phyloP scores from a whole-genome alignment of 768 basidiomycete species.

The Peribolospora kevripleyi region DNA sequence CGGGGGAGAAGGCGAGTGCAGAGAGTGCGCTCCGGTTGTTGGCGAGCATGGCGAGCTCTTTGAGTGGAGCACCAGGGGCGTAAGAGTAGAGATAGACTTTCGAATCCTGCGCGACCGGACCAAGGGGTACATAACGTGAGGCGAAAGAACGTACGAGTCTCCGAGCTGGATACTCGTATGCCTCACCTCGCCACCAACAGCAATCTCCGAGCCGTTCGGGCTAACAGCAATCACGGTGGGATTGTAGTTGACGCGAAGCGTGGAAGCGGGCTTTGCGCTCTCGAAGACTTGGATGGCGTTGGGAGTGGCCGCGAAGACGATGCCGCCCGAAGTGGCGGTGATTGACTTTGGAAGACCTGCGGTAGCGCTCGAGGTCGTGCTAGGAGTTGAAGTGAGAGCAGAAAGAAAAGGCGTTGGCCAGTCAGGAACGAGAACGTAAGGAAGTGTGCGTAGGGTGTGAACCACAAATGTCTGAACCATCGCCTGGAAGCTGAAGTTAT shows the following conservation, averaged over 20 bases:
- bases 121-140: slow-evolving; percentile 10
- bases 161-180: neutral
- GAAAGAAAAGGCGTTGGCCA: neutral
- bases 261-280: slow-evolving; percentile 41
- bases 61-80: slow-evolving; percentile 32
- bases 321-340: slow-evolving; percentile 34
- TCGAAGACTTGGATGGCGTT: slow-evolving; percentile 40
- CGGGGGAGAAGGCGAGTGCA: slow-evolving; percentile 52
- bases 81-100: slow-evolving; percentile 53
- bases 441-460: too few relatives aligned
- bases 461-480: too few relatives aligned
- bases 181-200: slow-evolving; percentile 50
- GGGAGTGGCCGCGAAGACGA: slow-evolving; percentile 40
- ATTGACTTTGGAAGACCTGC: slow-evolving; percentile 40
- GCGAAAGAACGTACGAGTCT: neutral
- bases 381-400: neutral
- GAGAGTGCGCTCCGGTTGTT: slow-evolving; percentile 47
- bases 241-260: slow-evolving; percentile 29
- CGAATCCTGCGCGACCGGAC: slow-evolving; percentile 30
- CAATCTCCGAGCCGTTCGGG: slow-evolving; percentile 24
- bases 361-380: neutral
- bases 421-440: neutral
- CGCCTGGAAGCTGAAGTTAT: neutral
- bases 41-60: slow-evolving; percentile 35
- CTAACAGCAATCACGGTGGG: slow-evolving; percentile 23